Conservation (phyloP, 345 rosid genomes). For the Jatropha curcas region DNA sequence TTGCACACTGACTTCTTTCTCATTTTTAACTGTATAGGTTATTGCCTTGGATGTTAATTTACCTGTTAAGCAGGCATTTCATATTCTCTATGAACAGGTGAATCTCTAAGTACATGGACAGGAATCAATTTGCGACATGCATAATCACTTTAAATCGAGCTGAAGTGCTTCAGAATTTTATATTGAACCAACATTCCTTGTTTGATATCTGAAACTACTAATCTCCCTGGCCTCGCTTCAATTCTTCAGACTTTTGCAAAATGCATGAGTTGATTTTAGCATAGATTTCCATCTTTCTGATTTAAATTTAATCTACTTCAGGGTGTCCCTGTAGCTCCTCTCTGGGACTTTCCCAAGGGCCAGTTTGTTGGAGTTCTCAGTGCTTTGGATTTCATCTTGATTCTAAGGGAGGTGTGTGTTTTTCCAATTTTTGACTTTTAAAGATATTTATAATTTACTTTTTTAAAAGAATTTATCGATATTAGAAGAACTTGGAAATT, state of each 20-base stretch:
- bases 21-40: slow-evolving; percentile 48
- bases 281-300: background rate
- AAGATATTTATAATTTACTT: slow-evolving; percentile 3
- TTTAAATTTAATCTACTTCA: slow-evolving; percentile 24
- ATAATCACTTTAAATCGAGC: background rate
- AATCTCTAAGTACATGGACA: slow-evolving; percentile 13
- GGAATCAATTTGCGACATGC: background rate
- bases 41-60: slow-evolving; percentile 87
- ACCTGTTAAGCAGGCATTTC: slow-evolving; percentile 99
- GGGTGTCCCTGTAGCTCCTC: slow-evolving; percentile 86
- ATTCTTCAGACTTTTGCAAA: background rate
- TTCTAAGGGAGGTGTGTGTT: slow-evolving; percentile 68
- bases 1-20: background rate
- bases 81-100: slow-evolving; percentile 95
- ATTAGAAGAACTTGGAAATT: background rate
- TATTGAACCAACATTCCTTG: background rate
- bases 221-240: background rate
- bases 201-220: background rate
- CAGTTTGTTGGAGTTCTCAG: slow-evolving; percentile 83
- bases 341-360: slow-evolving; percentile 68
- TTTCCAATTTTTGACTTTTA: background rate
- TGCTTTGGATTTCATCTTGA: slow-evolving; percentile 77
- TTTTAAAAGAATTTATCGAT: background rate
- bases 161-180: background rate
- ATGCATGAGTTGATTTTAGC: background rate